Evolutionary conservation across 2,329 filamentous ascomycete genomes (phyloP).

Genomic region (Phyllosticta ampelicida): DNA sequence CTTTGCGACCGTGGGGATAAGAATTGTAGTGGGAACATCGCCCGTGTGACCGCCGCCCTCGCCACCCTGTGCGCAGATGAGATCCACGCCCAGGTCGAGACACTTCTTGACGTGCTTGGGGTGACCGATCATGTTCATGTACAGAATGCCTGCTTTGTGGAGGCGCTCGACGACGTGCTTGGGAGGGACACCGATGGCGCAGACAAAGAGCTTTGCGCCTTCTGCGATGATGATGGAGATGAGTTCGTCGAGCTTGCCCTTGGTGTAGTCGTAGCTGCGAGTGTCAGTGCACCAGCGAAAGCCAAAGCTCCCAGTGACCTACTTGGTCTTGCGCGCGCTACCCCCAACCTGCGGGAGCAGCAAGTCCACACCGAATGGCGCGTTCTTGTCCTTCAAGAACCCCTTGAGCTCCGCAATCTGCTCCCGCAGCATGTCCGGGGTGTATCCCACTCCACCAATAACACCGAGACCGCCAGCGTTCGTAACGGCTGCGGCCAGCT

Average conservation of each 20-base stretch:
- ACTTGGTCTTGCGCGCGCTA: constrained; percentile 90
- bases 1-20: constrained; percentile 86
- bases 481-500: constrained; percentile 90
- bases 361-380: constrained; percentile 89
- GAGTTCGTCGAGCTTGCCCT: constrained; percentile 90
- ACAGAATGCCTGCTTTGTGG: constrained; percentile 76
- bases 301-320: constrained; percentile 15
- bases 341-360: constrained; percentile 91
- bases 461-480: constrained; percentile 96
- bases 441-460: constrained; percentile 91
- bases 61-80: constrained; percentile 97
- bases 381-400: constrained; percentile 78
- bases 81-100: constrained; percentile 75
- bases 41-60: constrained; percentile 96
- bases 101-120: constrained; percentile 98
- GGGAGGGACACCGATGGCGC: constrained; percentile 87
- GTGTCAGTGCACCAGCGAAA: background rate
- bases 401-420: constrained; percentile 92
- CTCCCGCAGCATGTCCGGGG: constrained; percentile 90
- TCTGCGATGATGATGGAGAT: constrained; percentile 87
- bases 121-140: constrained; percentile 99
- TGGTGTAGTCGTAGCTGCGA: constrained; percentile 94
- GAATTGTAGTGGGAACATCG: constrained; percentile 79
- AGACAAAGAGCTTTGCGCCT: constrained; percentile 88
- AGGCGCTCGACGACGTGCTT: constrained; percentile 81